Conservation (phyloP, 176 grass and related monocot species). For the Bolboschoenus planiculmis region DNA sequence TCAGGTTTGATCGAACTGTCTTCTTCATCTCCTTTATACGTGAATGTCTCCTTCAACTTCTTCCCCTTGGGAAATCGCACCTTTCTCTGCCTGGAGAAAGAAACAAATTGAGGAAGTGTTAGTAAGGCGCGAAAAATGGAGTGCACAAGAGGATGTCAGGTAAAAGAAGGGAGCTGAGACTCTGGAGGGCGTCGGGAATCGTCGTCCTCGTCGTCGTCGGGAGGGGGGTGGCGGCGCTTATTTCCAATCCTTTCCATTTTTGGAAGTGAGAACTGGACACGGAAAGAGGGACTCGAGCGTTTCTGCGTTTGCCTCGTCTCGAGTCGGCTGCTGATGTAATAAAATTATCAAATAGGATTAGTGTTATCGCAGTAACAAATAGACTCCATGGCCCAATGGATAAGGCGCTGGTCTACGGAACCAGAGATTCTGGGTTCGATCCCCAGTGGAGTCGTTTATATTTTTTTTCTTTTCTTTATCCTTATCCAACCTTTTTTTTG, state of each 20-base stretch:
- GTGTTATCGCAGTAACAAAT: too few species aligned
- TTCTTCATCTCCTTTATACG: constrained; percentile 24
- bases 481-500: too few species aligned
- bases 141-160: background rate
- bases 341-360: too few species aligned
- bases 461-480: too few species aligned
- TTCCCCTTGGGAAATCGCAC: constrained; percentile 87
- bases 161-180: constrained; percentile 11
- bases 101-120: constrained; percentile 10
- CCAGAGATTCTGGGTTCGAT: constrained; percentile 72
- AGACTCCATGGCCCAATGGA: constrained; percentile 35
- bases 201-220: constrained; percentile 27
- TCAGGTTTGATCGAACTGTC: constrained; percentile 50
- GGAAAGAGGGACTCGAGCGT: background rate
- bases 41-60: constrained; percentile 49
- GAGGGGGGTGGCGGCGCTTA: constrained; percentile 30
- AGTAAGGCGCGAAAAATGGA: background rate
- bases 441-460: constrained; percentile 43
- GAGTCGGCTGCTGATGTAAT: too few species aligned
- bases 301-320: too few species aligned
- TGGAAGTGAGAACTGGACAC: background rate
- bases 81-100: constrained; percentile 48
- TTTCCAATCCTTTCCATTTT: constrained; percentile 31
- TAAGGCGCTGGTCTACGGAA: constrained; percentile 51
- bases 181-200: background rate